These are phyloP conservation scores for Croton laevigatus DNA, from an alignment of 441 rosid species.

Conservation along the genomic window DNA sequence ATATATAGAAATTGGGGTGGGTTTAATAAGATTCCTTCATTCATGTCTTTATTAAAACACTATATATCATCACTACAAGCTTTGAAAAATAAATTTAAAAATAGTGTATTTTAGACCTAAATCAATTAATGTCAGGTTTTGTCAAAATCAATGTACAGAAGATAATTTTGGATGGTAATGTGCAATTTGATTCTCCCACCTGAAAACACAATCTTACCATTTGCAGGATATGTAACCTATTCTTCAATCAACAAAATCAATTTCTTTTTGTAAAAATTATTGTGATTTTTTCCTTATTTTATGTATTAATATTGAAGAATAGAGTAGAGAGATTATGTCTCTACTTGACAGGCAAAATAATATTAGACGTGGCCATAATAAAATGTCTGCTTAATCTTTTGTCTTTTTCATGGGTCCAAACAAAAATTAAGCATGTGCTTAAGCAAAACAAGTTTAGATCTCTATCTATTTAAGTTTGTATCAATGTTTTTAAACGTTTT, in stretches of 20 bases:
- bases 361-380: neutral
- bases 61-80: neutral
- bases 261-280: neutral
- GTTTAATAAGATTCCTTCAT: slow-evolving; percentile 5
- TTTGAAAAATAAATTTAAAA: neutral
- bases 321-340: neutral
- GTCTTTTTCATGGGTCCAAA: slow-evolving; percentile 4
- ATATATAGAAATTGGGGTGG: neutral
- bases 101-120: neutral
- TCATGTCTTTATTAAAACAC: slow-evolving; percentile 11
- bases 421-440: slow-evolving; percentile 22
- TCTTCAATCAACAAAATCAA: slow-evolving; percentile 13
- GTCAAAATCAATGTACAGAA: slow-evolving; percentile 37
- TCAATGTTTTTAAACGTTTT: neutral
- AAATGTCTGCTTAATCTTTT: neutral
- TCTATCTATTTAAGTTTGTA: too few relatives aligned
- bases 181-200: slow-evolving; percentile 23
- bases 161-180: slow-evolving; percentile 28
- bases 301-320: neutral
- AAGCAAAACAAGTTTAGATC: slow-evolving; percentile 2
- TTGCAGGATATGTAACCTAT: slow-evolving; percentile 23
- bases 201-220: slow-evolving; percentile 19
- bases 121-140: slow-evolving; percentile 15
- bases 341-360: neutral
- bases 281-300: too few relatives aligned